Conservation (phyloP, 768 basidiomycete genomes). For the Bullera alba region DNA sequence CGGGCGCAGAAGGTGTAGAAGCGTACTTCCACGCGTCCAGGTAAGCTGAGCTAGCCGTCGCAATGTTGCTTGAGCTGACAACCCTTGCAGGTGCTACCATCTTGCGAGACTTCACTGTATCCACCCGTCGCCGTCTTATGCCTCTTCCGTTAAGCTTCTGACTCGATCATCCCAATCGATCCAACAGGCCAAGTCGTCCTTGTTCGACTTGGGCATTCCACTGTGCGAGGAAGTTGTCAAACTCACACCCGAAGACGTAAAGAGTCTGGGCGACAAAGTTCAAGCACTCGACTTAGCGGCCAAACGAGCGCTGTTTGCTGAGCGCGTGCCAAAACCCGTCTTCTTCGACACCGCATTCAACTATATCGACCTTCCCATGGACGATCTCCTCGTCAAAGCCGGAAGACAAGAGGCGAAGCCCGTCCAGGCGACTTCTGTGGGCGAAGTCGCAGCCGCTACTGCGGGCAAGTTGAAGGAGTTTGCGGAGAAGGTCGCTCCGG, state of each 20-base stretch:
- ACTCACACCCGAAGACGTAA: slow-evolving; percentile 9
- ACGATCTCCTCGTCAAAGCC: slow-evolving; percentile 61
- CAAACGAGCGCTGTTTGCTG: slow-evolving; percentile 39
- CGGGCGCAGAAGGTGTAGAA: slow-evolving; percentile 68
- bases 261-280: slow-evolving; percentile 11
- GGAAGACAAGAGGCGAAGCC: slow-evolving; percentile 49
- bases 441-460: slow-evolving; percentile 19
- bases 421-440: slow-evolving; percentile 21
- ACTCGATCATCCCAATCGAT: slow-evolving; percentile 11
- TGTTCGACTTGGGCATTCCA: slow-evolving; percentile 10
- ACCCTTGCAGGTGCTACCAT: slow-evolving; percentile 58
- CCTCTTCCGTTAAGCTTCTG: slow-evolving; percentile 36
- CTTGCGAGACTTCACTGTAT: slow-evolving; percentile 64
- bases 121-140: slow-evolving; percentile 37
- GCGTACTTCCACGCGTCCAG: slow-evolving; percentile 68
- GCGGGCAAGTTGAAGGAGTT: slow-evolving; percentile 6
- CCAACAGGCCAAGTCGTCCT: slow-evolving; percentile 18
- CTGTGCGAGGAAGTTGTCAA: slow-evolving; percentile 25
- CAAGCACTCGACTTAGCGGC: slow-evolving; percentile 24
- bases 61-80: not conserved
- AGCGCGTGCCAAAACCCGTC: slow-evolving; percentile 67
- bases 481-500: slow-evolving; percentile 7
- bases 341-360: slow-evolving; percentile 95
- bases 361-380: slow-evolving; percentile 81
- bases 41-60: slow-evolving; percentile 47